Conservation (phyloP, 2,329 filamentous ascomycete genomes). For the Pestalotiopsis sp. region DNA sequence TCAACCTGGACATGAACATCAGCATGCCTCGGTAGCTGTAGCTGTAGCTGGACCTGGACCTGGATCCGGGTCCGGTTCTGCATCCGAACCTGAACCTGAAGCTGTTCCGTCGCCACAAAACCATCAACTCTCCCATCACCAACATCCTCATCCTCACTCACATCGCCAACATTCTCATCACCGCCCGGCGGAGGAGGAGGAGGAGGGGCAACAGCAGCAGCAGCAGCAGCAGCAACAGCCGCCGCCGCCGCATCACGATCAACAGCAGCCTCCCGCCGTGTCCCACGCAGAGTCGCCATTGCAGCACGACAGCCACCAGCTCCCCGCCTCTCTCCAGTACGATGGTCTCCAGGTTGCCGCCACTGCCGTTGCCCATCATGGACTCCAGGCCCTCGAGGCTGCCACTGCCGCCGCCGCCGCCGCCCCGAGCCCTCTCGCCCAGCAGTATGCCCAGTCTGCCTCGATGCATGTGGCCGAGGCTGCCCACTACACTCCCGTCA, state of each 20-base stretch:
- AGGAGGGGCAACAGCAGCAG: background rate
- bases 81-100: background rate
- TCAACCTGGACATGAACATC: background rate
- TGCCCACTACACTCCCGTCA: slow-evolving; percentile 13
- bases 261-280: background rate
- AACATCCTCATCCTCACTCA: slow-evolving; percentile 3
- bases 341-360: slow-evolving; percentile 14
- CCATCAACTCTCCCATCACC: slow-evolving; percentile 7
- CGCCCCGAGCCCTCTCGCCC: slow-evolving; percentile 24
- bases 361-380: slow-evolving; percentile 16
- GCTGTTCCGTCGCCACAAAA: slow-evolving; percentile 2
- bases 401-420: slow-evolving; percentile 7
- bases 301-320: background rate
- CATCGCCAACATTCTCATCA: background rate
- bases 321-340: slow-evolving; percentile 8
- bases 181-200: background rate
- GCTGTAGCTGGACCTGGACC: background rate
- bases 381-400: slow-evolving; percentile 11
- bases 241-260: background rate
- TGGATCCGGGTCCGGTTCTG: background rate
- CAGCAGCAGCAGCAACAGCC: background rate
- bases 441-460: slow-evolving; percentile 36
- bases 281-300: background rate
- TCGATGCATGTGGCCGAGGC: slow-evolving; percentile 31
- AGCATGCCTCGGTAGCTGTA: background rate